Base-by-base conservation (phyloP, 495 filamentous ascomycete genomes). In the Choiromyces venosus region DNA sequence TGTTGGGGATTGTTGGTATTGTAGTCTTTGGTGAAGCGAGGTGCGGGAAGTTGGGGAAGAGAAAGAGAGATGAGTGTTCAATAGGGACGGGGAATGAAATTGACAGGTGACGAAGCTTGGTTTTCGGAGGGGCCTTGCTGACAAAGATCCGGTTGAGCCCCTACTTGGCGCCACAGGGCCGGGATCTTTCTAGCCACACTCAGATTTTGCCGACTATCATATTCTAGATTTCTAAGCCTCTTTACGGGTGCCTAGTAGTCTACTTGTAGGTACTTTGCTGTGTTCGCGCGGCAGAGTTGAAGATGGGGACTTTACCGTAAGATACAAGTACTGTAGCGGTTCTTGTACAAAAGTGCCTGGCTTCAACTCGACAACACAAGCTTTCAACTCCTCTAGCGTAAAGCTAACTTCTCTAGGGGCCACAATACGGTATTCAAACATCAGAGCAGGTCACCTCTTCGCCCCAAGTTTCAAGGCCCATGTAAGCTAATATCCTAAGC, bases 101-200 rank as follows among this genome's bases (percentile, higher is more conserved):
- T 69, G 71, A 76, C 56, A 46, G 67, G 65, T 73, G 74, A 77
- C 70, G 76, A 73, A 77, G 76, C 70, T 72, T 66, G 71, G 71
- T 73, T 67, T 71, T 73, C 68, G 66, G 52, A 65, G 69, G 52
- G 44, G 37, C 39, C 33, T 70, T 35, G 39, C 35, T 7, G n/a
- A 65, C 73, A 71, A 78, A 71, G 66, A 67, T 66, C 40, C 18
- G 12, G 0, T 0, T 7, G 3, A 70, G 40, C 71, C 61, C 37
- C 33, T 29, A 14, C 52, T 29, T 33, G 25, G 40, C 19, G 67
- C 65, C 67, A 44, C 21, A 19, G 37, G 64, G 37, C 16, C 0
- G 6, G 36, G 37, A 16, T 25, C n/a, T 46, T 14, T 1, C 25
- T 12, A 29, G 25, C 52, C 52, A 33, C 25, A 61, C 10, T 61